phyloP scores from a whole-genome alignment of 78 protist genomes.

The Tieghemostelium lacteum region DNA sequence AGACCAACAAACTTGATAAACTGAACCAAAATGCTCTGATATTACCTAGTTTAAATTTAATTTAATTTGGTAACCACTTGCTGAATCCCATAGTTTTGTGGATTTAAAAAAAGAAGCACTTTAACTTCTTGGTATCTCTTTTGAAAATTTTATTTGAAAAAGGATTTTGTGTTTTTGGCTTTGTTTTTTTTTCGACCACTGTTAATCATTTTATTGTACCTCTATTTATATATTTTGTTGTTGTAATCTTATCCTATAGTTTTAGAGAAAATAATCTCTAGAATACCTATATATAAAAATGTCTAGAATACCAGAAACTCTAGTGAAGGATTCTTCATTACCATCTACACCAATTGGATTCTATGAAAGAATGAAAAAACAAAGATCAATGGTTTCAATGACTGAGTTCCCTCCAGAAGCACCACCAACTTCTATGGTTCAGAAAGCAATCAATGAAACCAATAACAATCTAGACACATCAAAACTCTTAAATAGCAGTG shows the following conservation, averaged over 20 bases:
- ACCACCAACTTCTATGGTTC: constrained; percentile 52
- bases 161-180: no score
- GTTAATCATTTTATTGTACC: no score
- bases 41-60: constrained; percentile 90
- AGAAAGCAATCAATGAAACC: background rate
- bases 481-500: background rate
- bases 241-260: no score
- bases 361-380: constrained; percentile 63
- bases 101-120: constrained; percentile 97
- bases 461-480: background rate
- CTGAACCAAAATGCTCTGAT: constrained; percentile 98
- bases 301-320: constrained; percentile 54
- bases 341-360: constrained; percentile 72
- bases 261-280: no score
- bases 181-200: no score
- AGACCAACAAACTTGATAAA: constrained; percentile 98
- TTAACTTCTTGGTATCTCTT: no score
- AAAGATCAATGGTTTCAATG: constrained; percentile 37
- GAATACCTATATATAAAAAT: constrained; percentile 7
- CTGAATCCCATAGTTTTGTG: constrained; percentile 95
- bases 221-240: no score
- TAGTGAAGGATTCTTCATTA: constrained; percentile 19
- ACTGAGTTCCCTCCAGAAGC: constrained; percentile 69
- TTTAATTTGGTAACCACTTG: constrained; percentile 92
- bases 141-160: no score